These are phyloP conservation scores for Vickermania ingenoplastis DNA, from an alignment of 208 protist species.

Conservation along the genomic window DNA sequence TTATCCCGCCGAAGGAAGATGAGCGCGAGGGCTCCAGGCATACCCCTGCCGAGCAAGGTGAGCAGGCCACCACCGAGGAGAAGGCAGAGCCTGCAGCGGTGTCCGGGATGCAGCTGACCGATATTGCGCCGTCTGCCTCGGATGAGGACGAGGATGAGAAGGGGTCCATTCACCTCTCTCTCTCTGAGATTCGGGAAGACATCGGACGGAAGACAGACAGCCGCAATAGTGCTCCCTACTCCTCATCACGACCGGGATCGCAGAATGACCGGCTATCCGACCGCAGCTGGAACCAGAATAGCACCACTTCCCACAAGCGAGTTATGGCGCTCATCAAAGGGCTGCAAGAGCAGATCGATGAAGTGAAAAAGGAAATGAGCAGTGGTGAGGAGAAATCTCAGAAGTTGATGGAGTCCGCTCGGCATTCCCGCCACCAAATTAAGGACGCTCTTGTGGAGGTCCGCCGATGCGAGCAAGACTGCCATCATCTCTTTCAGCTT, in stretches of 20 bases:
- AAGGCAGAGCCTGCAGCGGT: background rate
- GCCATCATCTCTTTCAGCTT: conserved; percentile 17
- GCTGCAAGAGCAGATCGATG: background rate
- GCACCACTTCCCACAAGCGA: conserved; percentile 5
- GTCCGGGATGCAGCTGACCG: background rate
- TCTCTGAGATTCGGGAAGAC: background rate
- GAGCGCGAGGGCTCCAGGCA: background rate
- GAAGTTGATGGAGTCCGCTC: background rate
- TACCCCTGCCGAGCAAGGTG: background rate
- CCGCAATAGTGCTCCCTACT: background rate
- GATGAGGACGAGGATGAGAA: background rate
- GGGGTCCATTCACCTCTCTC: background rate
- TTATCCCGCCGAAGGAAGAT: background rate
- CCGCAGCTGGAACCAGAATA: background rate
- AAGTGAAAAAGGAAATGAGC: background rate
- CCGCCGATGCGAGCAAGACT: conserved; percentile 9
- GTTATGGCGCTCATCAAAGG: conserved; percentile 5
- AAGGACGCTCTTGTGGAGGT: conserved; percentile 3
- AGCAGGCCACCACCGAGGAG: background rate
- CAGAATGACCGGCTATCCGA: background rate
- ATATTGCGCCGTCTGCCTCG: background rate
- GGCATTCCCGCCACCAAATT: background rate
- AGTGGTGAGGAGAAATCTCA: background rate
- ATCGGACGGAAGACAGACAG: background rate
- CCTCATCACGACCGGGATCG: background rate